Base-by-base conservation (phyloP, 1,284 basidiomycete genomes). In the Ustilago trichophora region DNA sequence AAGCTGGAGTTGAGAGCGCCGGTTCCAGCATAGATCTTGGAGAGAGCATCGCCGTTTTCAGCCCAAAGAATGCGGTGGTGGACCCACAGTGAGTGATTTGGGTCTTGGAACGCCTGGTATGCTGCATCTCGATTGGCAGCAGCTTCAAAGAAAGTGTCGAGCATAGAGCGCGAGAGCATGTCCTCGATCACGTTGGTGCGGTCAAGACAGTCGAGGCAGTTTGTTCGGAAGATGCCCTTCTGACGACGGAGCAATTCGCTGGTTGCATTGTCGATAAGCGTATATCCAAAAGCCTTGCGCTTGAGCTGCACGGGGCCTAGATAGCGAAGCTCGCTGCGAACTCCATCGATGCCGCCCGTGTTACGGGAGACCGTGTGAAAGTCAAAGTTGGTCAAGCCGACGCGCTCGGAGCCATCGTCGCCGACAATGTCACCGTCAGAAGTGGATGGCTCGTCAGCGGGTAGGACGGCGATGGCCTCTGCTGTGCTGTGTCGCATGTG, bases 171-270 rank as follows among this genome's bases (percentile, higher is more conserved):
- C 38, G 77, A 79, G 16, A 80, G 56, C 50, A 76, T 63, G 26
- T 97, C 94, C 83, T 98, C 91, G 1, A 97, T 88, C 69, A 96
- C 96, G 80, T 99, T 99, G n/a, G 96, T 99, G 32, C 96, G 89
- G 79, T 98, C 95, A 63, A 98, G 84, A 81, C 93, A 97, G 81
- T 98, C 95, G 42, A 98, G 84, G 80, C 95, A 99, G 78, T 99
- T 99, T 12, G 90, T 91, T 47, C 96, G 86, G 82, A 98, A 97
- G 9, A 93, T 87, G 5, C 96, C 96, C 49, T 87, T 87, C 80
- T 99, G 96, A 7, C 48, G 47, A 19, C 56, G 29, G 12, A 66
- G 22, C 18, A 73, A 12, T 7, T 47, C 26, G 8, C 56, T 53
- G 88, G 85, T 24, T 88, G 85, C 62, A 86, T 84, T 27, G 95